Evolutionary conservation across 192 early-diverging fungal genomes (phyloP).

Genomic region (Coemansia nantahalensis): DNA sequence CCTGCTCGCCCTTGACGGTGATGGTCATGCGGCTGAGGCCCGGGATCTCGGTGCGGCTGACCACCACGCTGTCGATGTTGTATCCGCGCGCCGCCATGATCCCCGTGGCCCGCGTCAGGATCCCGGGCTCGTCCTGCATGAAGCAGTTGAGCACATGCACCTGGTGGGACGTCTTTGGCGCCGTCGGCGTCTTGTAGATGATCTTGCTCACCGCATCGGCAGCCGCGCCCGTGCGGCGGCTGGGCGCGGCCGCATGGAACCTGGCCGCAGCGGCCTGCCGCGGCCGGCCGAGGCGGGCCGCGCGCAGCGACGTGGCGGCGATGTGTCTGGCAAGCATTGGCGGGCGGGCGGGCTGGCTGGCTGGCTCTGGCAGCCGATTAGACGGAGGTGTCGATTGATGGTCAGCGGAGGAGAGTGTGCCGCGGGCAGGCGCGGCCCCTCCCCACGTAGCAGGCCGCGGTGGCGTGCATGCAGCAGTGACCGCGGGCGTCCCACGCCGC

Average conservation of each 20-base stretch:
- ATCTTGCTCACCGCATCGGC: slow-evolving; percentile 48
- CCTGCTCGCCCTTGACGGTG: slow-evolving; percentile 80
- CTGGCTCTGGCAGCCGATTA: too few relatives aligned
- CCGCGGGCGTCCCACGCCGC: too few relatives aligned
- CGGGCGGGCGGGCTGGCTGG: too few relatives aligned
- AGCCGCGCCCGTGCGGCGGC: slow-evolving; percentile 16
- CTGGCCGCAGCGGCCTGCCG: slow-evolving; percentile 10
- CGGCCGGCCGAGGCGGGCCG: slow-evolving; percentile 15
- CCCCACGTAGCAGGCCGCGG: too few relatives aligned
- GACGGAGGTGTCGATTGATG: too few relatives aligned
- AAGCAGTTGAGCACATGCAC: slow-evolving; percentile 89
- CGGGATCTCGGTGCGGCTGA: slow-evolving; percentile 91
- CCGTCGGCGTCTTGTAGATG: slow-evolving; percentile 52
- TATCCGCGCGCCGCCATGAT: slow-evolving; percentile 92
- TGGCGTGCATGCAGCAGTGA: too few relatives aligned
- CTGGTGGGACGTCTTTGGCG: slow-evolving; percentile 46
- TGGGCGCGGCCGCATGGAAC: too few relatives aligned
- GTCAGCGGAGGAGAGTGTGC: too few relatives aligned
- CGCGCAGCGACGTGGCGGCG: not conserved
- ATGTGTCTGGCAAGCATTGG: not conserved
- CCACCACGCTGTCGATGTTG: slow-evolving; percentile 97
- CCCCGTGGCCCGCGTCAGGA: slow-evolving; percentile 73
- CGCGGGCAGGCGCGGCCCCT: too few relatives aligned
- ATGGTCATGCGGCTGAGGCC: slow-evolving; percentile 95
- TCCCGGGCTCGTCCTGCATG: slow-evolving; percentile 86